Base-by-base conservation (phyloP, 2,329 filamentous ascomycete species). In the Cercospora sp. region DNA sequence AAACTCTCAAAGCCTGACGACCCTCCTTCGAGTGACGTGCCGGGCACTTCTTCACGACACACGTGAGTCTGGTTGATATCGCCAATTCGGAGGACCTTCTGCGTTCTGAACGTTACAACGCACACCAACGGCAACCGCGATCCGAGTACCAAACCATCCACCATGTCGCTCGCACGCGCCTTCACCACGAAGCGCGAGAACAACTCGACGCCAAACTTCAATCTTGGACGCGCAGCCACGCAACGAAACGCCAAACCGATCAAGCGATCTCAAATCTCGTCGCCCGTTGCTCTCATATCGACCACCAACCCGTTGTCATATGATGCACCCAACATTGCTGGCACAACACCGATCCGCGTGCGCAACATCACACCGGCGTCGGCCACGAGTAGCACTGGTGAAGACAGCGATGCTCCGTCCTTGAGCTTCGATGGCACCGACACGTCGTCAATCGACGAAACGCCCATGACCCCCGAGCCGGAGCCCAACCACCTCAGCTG, bases 251-350 rank as follows among this genome's bases (percentile, higher is more conserved):
- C 76, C 72, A 71, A 81, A 77, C 79, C 84, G 76, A 79, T 84
- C 64, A 82, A 89, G 72, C 87, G 90, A 67, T 80, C 85, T 78
- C 90, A 93, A 83, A 99, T 99, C 78, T 99, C 95, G 1, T 88
- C 86, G 3, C 95, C 95, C 0, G 86, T 97, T 63, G 90, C 93
- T 80, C 86, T 99, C 70, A 84, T 97, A 60, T 96, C 95, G 68
- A 97, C 94, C 5, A 98, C 95, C 74, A 99, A 98, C 81, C 93
- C 96, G 87, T 89, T 97, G 64, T 93, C 93, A 7, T 97, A 97
- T 85, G 94, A 94, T 77, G 94, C 95, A 9, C 94, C 94, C 61
- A 91, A 97, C 77, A 89, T 97, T 66, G 69, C 70, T 48, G 77
- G 77, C 57, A 74, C 77, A 18, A 69, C 61, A 9, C 73, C 74